Percentiles rank a stretch among this genome's conserved stretches.
phyloP scores from a whole-genome alignment of 73 alveolate genomes.

The Stentor roeselii region DNA sequence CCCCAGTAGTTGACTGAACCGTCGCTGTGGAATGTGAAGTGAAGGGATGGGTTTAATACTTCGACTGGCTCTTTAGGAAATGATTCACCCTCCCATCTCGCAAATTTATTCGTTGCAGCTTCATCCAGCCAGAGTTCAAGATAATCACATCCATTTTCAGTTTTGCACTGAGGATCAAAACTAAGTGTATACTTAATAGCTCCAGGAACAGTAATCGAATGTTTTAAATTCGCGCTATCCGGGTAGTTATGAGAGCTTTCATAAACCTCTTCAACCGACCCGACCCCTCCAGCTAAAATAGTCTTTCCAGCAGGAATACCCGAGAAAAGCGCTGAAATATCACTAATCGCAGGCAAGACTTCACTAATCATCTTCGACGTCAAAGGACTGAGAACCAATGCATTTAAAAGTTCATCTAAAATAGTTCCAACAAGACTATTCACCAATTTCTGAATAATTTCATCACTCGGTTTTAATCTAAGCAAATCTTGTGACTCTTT shows the following conservation, averaged over 20 bases:
- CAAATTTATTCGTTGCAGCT: background rate
- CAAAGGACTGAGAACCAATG: background rate
- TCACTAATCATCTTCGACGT: background rate
- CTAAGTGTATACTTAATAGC: background rate
- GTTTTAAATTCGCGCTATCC: background rate
- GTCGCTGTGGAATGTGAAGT: slow-evolving; percentile 5
- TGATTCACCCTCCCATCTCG: slow-evolving; percentile 22
- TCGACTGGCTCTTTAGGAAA: slow-evolving; percentile 28
- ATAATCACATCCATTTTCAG: slow-evolving; percentile 27
- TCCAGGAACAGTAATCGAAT: slow-evolving; percentile 14
- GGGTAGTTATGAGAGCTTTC: slow-evolving; percentile 20
- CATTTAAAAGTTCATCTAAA: background rate
- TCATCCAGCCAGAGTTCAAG: slow-evolving; percentile 27
- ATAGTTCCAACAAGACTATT: background rate
- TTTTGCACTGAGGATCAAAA: slow-evolving; percentile 31
- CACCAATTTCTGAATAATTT: too few species aligned
- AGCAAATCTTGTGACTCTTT: background rate
- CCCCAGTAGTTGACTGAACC: slow-evolving; percentile 30
- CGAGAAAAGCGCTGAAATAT: background rate
- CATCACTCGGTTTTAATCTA: background rate
- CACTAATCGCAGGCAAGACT: background rate
- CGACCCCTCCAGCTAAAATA: background rate
- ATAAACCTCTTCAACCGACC: slow-evolving; percentile 6
- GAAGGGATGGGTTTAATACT: background rate
- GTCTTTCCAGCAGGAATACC: background rate